Evolutionary conservation across 768 basidiomycete species (phyloP).

Genomic region (Megacollybia marginata): DNA sequence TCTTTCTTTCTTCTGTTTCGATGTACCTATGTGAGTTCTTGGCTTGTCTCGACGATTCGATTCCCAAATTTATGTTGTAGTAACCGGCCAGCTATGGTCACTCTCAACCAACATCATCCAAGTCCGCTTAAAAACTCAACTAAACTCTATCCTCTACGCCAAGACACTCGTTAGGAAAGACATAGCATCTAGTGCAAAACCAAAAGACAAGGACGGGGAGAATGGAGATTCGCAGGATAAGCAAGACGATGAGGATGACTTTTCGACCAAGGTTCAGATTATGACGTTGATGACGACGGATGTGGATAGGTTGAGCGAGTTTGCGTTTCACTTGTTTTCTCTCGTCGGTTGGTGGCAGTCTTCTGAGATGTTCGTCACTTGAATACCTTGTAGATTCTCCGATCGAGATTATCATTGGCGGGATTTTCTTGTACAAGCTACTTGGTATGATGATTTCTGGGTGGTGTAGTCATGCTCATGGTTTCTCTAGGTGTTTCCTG

Average conservation of each 20-base stretch:
- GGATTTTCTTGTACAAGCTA: constrained; percentile 67
- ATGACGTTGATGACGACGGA: constrained; percentile 97
- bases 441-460: constrained; percentile 44
- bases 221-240: constrained; percentile 20
- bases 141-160: constrained; percentile 78
- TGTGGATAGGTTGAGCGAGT: constrained; percentile 84
- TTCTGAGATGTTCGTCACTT: background rate
- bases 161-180: constrained; percentile 87
- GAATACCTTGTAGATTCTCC: constrained; percentile 48
- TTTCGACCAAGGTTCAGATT: constrained; percentile 69
- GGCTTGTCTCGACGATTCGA: background rate
- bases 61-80: constrained; percentile 20
- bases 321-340: constrained; percentile 71
- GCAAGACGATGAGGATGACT: constrained; percentile 38
- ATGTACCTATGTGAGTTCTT: constrained; percentile 34
- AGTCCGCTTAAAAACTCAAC: constrained; percentile 62
- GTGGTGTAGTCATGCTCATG: background rate
- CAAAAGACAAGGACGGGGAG: constrained; percentile 15
- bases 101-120: constrained; percentile 63
- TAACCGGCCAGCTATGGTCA: constrained; percentile 66
- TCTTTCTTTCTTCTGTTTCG: constrained; percentile 38
- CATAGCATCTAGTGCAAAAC: constrained; percentile 29
- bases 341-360: constrained; percentile 49
- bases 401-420: constrained; percentile 70
- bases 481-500: constrained; percentile 47